Evolutionary conservation across 2,329 filamentous ascomycete species (phyloP), one percentile per base, ranked within the genome.

Genomic region (Cladosporium oxysporum): DNA sequence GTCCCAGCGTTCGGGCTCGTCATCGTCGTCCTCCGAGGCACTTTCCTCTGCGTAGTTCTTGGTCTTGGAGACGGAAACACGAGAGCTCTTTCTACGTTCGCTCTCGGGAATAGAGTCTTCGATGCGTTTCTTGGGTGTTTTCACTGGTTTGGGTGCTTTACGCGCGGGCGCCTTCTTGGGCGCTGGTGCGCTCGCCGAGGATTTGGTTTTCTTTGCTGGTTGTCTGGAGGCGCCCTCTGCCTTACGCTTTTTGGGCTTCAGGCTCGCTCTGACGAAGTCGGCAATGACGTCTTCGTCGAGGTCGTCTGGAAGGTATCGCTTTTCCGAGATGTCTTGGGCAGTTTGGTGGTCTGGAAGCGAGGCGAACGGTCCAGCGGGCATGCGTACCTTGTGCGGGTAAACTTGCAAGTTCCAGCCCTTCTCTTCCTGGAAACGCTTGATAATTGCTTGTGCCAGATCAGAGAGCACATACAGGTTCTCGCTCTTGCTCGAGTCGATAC

Each of bases 321-420:
- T 96, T 76, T 92, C 89, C 0, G 93, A 92, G 74, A 97, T 93
- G 72, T 91, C 87, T 74, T 95, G 91, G 0, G 93, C 93, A 58
- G 88, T 86, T 33, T 90, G 87, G 73, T 96, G 93, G 68, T 87
- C 91, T 23, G 89, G 85, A 69, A 98, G 84, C 3, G 88, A 83
- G 18, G 85, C 85, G 77, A 95, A 98, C 18, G 98, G 84, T 1
- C 90, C 90, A 31, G 87, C 85, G 0, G 95, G 93, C 66, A 98
- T 80, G 18, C 91, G 89, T 66, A 95, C 85, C 78, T 96, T 96
- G 52, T 87, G 88, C 0, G 93, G 87, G 77, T 90, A 96, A 1
- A 91, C 90, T 74, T 95, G 91, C 75, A 98, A 90, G 50, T 87
- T 89, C 90, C 94, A 97, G 50, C 89, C 90, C 75, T 91, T 91